A percentile compares a stretch with the other conserved stretches of the same genome.
These are phyloP conservation scores for Globisporangium camurandrum DNA, from an alignment of 352 stramenopile species.

Conservation along the genomic window DNA sequence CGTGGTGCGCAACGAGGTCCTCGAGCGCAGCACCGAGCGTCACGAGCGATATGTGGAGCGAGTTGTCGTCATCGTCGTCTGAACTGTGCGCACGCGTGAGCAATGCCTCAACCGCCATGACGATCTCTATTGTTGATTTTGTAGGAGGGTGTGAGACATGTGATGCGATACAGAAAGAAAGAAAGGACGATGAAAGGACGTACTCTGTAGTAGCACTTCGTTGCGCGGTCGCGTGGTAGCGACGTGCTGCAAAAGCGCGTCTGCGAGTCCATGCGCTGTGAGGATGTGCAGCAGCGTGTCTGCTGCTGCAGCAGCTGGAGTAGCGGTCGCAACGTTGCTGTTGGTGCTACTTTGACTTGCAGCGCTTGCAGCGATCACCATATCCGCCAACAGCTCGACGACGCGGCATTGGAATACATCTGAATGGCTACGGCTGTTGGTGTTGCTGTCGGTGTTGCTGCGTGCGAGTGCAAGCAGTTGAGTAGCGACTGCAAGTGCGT, in stretches of 20 bases:
- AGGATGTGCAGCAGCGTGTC: neutral
- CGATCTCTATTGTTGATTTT: slow-evolving; percentile 16
- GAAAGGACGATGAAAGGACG: neutral
- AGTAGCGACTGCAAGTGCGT: neutral
- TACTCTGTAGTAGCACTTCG: slow-evolving; percentile 6
- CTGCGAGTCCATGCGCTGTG: neutral
- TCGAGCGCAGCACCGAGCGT: slow-evolving; percentile 27
- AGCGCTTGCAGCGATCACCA: neutral
- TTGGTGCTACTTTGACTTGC: neutral
- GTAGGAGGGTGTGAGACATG: neutral
- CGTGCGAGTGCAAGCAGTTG: neutral
- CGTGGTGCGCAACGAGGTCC: slow-evolving; percentile 26
- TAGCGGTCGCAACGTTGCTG: neutral
- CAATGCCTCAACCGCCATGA: slow-evolving; percentile 21
- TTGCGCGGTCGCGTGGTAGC: neutral
- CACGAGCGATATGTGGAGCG: slow-evolving; percentile 20
- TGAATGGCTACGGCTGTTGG: neutral
- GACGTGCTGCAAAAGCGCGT: slow-evolving; percentile 10
- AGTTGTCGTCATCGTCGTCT: neutral
- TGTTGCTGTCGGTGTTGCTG: neutral
- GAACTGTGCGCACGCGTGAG: slow-evolving; percentile 13
- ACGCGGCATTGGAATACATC: slow-evolving; percentile 2
- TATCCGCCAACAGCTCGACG: slow-evolving; percentile 3
- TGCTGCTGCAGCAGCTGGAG: too few species aligned
- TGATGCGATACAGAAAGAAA: neutral